Evolutionary conservation across 495 filamentous ascomycete genomes (phyloP).

Genomic region (Daldinia bambusicola): DNA sequence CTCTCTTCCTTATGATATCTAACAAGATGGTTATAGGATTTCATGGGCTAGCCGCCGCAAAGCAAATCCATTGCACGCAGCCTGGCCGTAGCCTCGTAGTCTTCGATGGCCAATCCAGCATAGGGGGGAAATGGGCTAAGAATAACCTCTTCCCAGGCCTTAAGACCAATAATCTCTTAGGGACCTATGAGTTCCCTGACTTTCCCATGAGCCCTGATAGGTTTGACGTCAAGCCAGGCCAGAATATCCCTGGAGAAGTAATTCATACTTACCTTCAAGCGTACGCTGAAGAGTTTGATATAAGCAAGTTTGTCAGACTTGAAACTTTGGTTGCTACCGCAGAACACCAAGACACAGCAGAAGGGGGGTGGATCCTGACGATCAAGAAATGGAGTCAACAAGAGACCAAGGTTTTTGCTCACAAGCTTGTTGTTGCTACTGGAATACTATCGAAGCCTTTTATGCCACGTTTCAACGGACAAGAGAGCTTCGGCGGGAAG

Average conservation of each 20-base stretch:
- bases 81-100: conserved; percentile 10
- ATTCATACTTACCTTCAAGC: conserved; percentile 73
- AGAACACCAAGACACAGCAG: background rate
- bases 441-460: background rate
- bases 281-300: conserved; percentile 68
- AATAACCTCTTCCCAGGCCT: conserved; percentile 54
- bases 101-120: conserved; percentile 11
- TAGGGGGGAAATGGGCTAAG: background rate
- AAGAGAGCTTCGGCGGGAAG: background rate
- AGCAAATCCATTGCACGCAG: conserved; percentile 23
- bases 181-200: conserved; percentile 77
- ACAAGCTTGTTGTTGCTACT: background rate
- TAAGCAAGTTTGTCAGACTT: conserved; percentile 52
- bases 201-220: conserved; percentile 71
- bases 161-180: conserved; percentile 68
- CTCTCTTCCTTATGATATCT: too few species aligned
- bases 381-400: background rate
- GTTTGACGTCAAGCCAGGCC: conserved; percentile 67
- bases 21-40: conserved; percentile 4
- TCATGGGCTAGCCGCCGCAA: conserved; percentile 24
- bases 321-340: background rate
- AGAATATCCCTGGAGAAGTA: conserved; percentile 75
- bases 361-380: background rate
- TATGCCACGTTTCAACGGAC: background rate
- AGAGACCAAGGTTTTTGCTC: background rate